These are phyloP conservation scores for Monosporascus sp. DNA, from an alignment of 2,329 filamentous ascomycete species.

Conservation along the genomic window DNA sequence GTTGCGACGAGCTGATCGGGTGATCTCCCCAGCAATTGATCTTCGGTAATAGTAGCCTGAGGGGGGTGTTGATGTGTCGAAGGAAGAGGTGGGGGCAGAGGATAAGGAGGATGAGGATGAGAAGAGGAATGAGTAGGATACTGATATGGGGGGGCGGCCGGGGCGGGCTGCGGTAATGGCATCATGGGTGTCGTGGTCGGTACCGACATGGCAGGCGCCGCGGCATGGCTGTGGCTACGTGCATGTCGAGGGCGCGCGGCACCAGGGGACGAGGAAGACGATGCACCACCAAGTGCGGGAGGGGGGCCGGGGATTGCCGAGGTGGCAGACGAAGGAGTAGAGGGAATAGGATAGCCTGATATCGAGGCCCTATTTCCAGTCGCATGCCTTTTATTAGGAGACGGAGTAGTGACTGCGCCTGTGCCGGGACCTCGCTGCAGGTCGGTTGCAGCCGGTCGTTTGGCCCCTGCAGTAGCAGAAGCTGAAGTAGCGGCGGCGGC, in stretches of 20 bases:
- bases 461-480: slow-evolving; percentile 15
- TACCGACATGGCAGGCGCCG: background rate
- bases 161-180: background rate
- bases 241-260: slow-evolving; percentile 1
- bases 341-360: slow-evolving; percentile 6
- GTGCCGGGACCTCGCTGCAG: slow-evolving; percentile 28
- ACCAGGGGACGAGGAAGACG: slow-evolving; percentile 5
- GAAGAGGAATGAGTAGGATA: slow-evolving; percentile 1
- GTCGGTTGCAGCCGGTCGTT: slow-evolving; percentile 29
- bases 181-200: slow-evolving; percentile 1
- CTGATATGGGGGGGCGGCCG: background rate
- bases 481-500: slow-evolving; percentile 7
- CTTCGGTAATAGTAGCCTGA: slow-evolving; percentile 21
- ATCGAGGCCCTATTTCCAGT: slow-evolving; percentile 10
- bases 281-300: background rate
- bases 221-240: slow-evolving; percentile 1
- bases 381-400: slow-evolving; percentile 23
- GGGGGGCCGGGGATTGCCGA: slow-evolving; percentile 3
- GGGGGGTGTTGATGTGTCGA: slow-evolving; percentile 17
- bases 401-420: slow-evolving; percentile 21
- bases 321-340: background rate
- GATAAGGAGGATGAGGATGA: slow-evolving; percentile 5
- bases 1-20: slow-evolving; percentile 30
- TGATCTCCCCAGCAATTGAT: slow-evolving; percentile 25
- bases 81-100: slow-evolving; percentile 11